Evolutionary conservation across 2,329 filamentous ascomycete genomes (phyloP), one percentile per base, ranked within the genome.

Genomic region (Acrocalymma vagum): DNA sequence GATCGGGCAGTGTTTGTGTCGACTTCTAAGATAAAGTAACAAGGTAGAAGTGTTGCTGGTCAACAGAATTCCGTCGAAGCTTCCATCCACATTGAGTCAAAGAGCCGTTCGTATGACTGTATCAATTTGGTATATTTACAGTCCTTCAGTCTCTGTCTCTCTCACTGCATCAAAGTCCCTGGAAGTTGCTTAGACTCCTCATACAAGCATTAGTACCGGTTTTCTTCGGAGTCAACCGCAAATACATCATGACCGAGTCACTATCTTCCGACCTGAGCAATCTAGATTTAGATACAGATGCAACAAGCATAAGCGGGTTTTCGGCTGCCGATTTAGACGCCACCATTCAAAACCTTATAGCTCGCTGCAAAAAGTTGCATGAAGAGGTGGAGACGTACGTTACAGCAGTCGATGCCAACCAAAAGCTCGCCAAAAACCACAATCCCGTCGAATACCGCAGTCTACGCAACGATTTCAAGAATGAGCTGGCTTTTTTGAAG

Each of bases 371-470:
- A 30, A 49, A 41, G 2, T 48, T 77, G 1, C 58, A 72, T 6
- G 45, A 62, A 11, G 75, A 78, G 40, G 64, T 77, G 3, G 69
- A 75, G 27, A 48, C 55, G 1, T 76, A 75, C 31, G 58, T 71
- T 5, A 45, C 62, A 8, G 65, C 65, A 7, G 63, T 69, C 3
- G 51, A 62, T 3, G 53, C 51, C 9, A 60, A 62, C 24, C 61
- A 68, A 43, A 64, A 63, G 20, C 23, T 53, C 2, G 53, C 55
- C 8, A 65, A 67, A 34, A 59, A 65, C 17, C 62, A 70, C 27
- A 63, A 70, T 37, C 63, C 63, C 17, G 67, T 70, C 10, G 65
- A 71, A 38, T 69, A 63, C 26, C 52, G 62, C 0, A 61, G 53
- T 24, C 53, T 62, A 3, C 58, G 56, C 11, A 68, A 59, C 29